Evolutionary conservation across 1,284 basidiomycete genomes (phyloP), one percentile per base, ranked within the genome.

Genomic region (Ceratobasidium sp.): DNA sequence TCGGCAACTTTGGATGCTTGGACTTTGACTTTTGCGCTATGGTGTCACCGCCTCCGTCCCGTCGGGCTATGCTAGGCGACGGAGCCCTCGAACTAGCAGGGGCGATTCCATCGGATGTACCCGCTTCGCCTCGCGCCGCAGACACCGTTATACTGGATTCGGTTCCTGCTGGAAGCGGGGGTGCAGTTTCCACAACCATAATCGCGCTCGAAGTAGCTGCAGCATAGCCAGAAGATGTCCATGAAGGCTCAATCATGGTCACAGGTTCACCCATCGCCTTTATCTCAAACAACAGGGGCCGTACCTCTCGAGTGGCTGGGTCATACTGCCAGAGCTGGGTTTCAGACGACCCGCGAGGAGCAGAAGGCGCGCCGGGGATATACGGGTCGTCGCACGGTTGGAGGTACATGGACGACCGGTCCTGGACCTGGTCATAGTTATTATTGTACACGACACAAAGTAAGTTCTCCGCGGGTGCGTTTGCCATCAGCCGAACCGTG

Each of bases 321-420:
- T 73, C 59, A 24, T 73, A 73, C 31, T 63, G 69, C 69, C 69
- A 73, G 59, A 73, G 69, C 43, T 73, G 69, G 27, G 69, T 73
- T 39, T 62, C 46, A 2, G 68, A 31, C 19, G 29, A 9, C 22
- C 48, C 41, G 7, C 27, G n/a, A 8, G 54, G 2, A 3, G 48
- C 19, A 14, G 29, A 31, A 22, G 59, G 34, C 0, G 13, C 5
- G n/a, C 58, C 59, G 8, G 69, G 46, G 7, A 73, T 16, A 29
- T 62, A 53, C 4, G 69, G 39, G 37, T 53, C 48, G 22, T 63
- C 59, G 48, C 69, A 73, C 31, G 2, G 43, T 16, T 49, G 31
- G 34, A 73, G 69, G 6, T 27, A 46, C 68, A 73, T 63, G 19
- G 59, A 58, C 27, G 37, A 24, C 31, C 53, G 46, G 46, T 31